Evolutionary conservation across 2,329 filamentous ascomycete genomes (phyloP), one percentile per base, ranked within the genome.

Genomic region (Neospermospora avenae): DNA sequence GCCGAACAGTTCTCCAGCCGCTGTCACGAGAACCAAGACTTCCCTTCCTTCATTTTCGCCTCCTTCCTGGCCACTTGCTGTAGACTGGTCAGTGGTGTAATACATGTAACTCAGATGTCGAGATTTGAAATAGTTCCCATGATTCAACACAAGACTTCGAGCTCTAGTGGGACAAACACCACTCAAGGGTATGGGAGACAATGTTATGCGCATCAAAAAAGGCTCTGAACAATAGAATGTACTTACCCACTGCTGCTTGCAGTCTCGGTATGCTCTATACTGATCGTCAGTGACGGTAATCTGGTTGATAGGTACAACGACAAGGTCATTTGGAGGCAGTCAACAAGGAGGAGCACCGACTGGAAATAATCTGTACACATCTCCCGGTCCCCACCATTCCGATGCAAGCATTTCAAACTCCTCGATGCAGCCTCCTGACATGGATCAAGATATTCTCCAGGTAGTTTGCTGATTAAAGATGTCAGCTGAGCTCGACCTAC

Each of bases 351-450:
- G n/a, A 42, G n/a, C 10, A 63, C 90, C 76, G 74, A 97, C 92
- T 97, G 91, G 73, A 99, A 98, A 73, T 96, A 98, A 74, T 98
- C 93, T 65, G 83, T 81, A 73, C 95, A 99, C 89, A 98, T 89
- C n/a, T 87, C 80, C 66, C 87, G 84, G 72, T 98, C 91, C 14
- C 90, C 93, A 22, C 83, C 87, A 74, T 99, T 99, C 22, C 95
- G 85, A 73, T 92, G 88, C 71, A 99, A 78, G 71, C 95, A 99
- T 74, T 85, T 87, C 68, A 97, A 87, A 76, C 93, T 97, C 71
- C 84, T 84, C 67, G 88, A 80, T 7, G 95, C 93, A 4, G 91
- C 91, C 70, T 96, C 93, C 74, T 98, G 93, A 75, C 95, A 99
- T 1, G 95, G 95, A 70, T 99, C 95, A 74, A 90, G 91, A 77